phyloP scores from a whole-genome alignment of 2,329 filamentous ascomycete species.

The Fusarium zealandicum region DNA sequence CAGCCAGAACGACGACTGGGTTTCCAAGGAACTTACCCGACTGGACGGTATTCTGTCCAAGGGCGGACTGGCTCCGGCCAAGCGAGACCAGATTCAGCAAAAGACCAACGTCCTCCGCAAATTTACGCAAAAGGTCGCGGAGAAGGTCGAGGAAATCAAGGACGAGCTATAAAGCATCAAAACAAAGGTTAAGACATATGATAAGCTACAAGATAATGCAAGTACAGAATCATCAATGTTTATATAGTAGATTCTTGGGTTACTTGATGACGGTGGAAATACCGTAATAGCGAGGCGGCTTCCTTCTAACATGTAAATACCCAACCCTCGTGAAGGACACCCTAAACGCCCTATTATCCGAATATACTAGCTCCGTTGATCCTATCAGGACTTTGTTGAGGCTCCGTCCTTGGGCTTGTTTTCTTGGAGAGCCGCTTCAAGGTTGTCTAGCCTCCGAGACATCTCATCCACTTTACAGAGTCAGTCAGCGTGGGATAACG shows the following conservation, averaged over 20 bases:
- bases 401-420: slow-evolving; percentile 56
- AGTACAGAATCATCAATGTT: slow-evolving; percentile 21
- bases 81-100: slow-evolving; percentile 85
- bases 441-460: slow-evolving; percentile 82
- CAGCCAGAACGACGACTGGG: slow-evolving; percentile 77
- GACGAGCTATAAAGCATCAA: slow-evolving; percentile 47
- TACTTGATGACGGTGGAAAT: slow-evolving; percentile 29
- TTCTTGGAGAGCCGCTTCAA: slow-evolving; percentile 75
- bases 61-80: slow-evolving; percentile 83
- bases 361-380: not conserved
- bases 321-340: slow-evolving; percentile 20
- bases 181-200: slow-evolving; percentile 38
- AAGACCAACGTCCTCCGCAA: slow-evolving; percentile 87
- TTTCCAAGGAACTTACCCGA: slow-evolving; percentile 83
- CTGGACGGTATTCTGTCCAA: slow-evolving; percentile 83
- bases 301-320: slow-evolving; percentile 20
- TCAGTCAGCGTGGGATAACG: slow-evolving; percentile 24
- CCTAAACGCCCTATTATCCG: slow-evolving; percentile 19
- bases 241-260: slow-evolving; percentile 32
- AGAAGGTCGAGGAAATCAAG: slow-evolving; percentile 67
- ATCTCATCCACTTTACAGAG: slow-evolving; percentile 85
- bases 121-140: slow-evolving; percentile 70
- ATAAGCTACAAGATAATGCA: slow-evolving; percentile 14
- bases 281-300: slow-evolving; percentile 11
- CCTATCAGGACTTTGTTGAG: slow-evolving; percentile 46